Evolutionary conservation across 2,329 filamentous ascomycete species (phyloP).

Genomic region (Aspergillus sp.): DNA sequence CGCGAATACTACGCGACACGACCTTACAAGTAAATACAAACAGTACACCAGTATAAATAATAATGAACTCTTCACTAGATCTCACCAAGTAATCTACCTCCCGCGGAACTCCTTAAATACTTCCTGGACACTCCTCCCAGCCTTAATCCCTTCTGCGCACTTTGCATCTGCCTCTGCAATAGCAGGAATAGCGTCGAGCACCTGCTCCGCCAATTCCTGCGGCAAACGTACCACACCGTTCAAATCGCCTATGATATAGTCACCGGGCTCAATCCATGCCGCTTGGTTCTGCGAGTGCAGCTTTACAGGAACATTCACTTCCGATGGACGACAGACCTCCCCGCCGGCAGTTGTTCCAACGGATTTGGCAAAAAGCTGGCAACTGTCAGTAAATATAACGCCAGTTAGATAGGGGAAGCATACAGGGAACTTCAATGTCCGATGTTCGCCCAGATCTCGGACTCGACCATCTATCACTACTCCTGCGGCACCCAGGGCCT

Average conservation of each 20-base stretch:
- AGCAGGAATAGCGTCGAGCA: slow-evolving; percentile 7
- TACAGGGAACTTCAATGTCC: slow-evolving; percentile 37
- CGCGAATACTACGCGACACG: too few species aligned
- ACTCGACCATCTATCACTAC: slow-evolving; percentile 55
- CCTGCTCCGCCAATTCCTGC: slow-evolving; percentile 15
- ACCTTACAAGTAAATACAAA: too few species aligned
- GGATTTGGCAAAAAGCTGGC: slow-evolving; percentile 25
- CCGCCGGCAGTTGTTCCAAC: slow-evolving; percentile 29
- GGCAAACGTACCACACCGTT: slow-evolving; percentile 41
- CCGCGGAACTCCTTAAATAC: slow-evolving; percentile 11
- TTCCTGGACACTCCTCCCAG: slow-evolving; percentile 2
- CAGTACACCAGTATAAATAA: too few species aligned
- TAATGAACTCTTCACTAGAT: too few species aligned
- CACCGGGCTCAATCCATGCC: slow-evolving; percentile 30
- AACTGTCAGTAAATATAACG: background rate
- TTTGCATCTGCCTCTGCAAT: slow-evolving; percentile 11
- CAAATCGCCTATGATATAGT: slow-evolving; percentile 39
- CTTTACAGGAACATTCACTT: slow-evolving; percentile 32
- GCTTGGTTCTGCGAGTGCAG: background rate
- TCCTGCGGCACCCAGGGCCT: slow-evolving; percentile 47
- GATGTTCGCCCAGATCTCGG: slow-evolving; percentile 56
- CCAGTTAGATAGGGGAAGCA: background rate
- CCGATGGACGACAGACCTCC: slow-evolving; percentile 8
- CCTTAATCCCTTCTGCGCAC: slow-evolving; percentile 9
- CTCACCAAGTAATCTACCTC: background rate